A percentile compares a stretch with the other conserved stretches of the same genome.
Conservation (phyloP, 805 yeast genomes). For the Priceomyces melissophilus region DNA sequence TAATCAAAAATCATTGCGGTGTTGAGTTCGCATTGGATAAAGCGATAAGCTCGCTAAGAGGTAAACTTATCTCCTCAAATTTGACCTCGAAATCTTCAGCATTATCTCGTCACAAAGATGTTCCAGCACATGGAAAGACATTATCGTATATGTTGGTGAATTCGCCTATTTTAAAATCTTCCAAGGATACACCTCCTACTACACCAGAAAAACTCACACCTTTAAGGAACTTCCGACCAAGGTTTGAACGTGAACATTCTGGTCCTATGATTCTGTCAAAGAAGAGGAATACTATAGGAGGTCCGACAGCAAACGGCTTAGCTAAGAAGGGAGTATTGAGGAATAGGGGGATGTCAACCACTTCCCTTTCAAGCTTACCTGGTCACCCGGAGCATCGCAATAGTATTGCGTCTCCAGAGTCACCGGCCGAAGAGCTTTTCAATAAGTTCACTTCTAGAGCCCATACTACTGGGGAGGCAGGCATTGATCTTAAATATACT, state of each 20-base stretch:
- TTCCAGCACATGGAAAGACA: no score
- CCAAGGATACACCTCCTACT: constrained; percentile 7
- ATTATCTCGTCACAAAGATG: no score
- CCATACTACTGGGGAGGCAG: constrained; percentile 4
- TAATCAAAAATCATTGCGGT: constrained; percentile 85
- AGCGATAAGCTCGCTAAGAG: constrained; percentile 66
- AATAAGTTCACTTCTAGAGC: constrained; percentile 3
- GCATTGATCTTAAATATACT: background rate
- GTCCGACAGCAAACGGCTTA: constrained; percentile 5
- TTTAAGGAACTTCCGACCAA: constrained; percentile 13
- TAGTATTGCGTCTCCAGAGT: constrained; percentile 6
- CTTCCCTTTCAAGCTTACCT: constrained; percentile 14
- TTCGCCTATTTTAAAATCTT: constrained; percentile 21
- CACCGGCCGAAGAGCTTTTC: background rate
- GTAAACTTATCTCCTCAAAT: constrained; percentile 47
- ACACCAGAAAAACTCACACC: constrained; percentile 8
- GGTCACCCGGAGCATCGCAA: background rate
- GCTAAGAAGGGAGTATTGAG: constrained; percentile 6
- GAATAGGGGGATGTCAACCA: constrained; percentile 17
- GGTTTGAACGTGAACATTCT: constrained; percentile 25
- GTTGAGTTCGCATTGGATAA: constrained; percentile 83
- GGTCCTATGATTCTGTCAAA: constrained; percentile 7
- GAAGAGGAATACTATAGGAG: constrained; percentile 15
- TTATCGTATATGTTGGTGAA: constrained; percentile 14
- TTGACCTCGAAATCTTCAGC: background rate